phyloP scores from a whole-genome alignment of 805 yeast species.

The Teunomyces barrocoloradensis region DNA sequence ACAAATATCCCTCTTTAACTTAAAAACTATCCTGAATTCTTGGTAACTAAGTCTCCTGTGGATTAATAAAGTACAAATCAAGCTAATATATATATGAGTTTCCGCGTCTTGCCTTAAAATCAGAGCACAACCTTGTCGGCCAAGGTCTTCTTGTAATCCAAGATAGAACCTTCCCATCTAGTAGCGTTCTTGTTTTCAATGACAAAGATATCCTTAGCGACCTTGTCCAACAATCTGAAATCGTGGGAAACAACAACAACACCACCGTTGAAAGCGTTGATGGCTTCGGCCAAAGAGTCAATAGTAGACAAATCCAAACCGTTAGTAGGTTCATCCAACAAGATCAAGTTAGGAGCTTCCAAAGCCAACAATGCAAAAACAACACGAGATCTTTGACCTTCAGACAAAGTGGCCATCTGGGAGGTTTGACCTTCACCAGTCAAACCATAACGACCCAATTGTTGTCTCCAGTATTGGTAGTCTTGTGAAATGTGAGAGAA shows the following conservation, averaged over 20 bases:
- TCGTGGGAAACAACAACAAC: conserved; percentile 98
- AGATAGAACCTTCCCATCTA: conserved; percentile 91
- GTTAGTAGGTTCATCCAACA: conserved; percentile 99
- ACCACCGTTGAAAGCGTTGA: conserved; percentile 94
- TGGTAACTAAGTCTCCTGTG: background rate
- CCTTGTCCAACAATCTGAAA: conserved; percentile 94
- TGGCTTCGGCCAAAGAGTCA: conserved; percentile 96
- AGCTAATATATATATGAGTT: conserved; percentile 2
- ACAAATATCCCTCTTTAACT: too few relatives aligned
- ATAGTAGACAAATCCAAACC: conserved; percentile 98
- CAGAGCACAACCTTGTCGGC: conserved; percentile 82
- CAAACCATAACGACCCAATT: conserved; percentile 95
- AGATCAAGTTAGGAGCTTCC: conserved; percentile 89
- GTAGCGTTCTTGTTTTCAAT: conserved; percentile 95
- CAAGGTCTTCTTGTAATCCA: conserved; percentile 90
- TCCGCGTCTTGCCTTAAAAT: conserved; percentile 6
- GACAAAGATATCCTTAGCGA: conserved; percentile 95
- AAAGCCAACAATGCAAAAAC: conserved; percentile 95
- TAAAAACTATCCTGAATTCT: too few relatives aligned
- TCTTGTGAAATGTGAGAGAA: conserved; percentile 90
- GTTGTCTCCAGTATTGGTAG: conserved; percentile 98
- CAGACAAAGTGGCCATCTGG: conserved; percentile 96
- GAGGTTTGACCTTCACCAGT: conserved; percentile 99
- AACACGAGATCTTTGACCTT: conserved; percentile 99
- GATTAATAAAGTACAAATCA: background rate